phyloP scores from a whole-genome alignment of 1,139 yeast species.

The Pichia sp. region DNA sequence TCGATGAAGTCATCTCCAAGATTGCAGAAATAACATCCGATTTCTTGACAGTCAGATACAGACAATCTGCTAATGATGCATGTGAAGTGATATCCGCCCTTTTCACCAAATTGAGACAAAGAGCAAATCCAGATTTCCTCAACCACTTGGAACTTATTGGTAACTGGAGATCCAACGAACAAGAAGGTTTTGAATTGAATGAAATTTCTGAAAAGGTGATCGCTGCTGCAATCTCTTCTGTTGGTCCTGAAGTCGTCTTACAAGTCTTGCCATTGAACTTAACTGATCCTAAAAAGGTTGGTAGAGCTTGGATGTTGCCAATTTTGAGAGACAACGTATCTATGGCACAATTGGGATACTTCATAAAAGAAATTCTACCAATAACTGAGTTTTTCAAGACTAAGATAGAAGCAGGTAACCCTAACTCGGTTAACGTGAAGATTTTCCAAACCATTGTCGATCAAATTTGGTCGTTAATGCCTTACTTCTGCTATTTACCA shows the following conservation, averaged over 20 bases:
- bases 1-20: constrained; percentile 45
- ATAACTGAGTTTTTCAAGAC: constrained; percentile 50
- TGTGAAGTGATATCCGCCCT: constrained; percentile 63
- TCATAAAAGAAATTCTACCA: constrained; percentile 59
- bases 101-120: constrained; percentile 55
- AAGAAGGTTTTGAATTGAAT: constrained; percentile 61
- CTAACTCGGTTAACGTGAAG: constrained; percentile 60
- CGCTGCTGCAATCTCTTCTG: constrained; percentile 64
- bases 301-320: constrained; percentile 96
- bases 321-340: constrained; percentile 79
- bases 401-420: constrained; percentile 37
- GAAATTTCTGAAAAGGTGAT: constrained; percentile 76
- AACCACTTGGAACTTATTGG: constrained; percentile 69
- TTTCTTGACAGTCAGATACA: constrained; percentile 66
- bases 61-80: constrained; percentile 68
- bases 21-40: constrained; percentile 47
- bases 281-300: constrained; percentile 42
- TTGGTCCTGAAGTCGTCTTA: constrained; percentile 85
- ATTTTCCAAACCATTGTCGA: constrained; percentile 77
- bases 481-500: constrained; percentile 86
- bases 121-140: constrained; percentile 69
- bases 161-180: constrained; percentile 75
- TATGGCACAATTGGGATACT: constrained; percentile 61
- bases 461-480: constrained; percentile 89
- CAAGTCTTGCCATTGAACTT: constrained; percentile 73